Base-by-base conservation (phyloP, 257 asterid species). In the Penstemon barbatus region DNA sequence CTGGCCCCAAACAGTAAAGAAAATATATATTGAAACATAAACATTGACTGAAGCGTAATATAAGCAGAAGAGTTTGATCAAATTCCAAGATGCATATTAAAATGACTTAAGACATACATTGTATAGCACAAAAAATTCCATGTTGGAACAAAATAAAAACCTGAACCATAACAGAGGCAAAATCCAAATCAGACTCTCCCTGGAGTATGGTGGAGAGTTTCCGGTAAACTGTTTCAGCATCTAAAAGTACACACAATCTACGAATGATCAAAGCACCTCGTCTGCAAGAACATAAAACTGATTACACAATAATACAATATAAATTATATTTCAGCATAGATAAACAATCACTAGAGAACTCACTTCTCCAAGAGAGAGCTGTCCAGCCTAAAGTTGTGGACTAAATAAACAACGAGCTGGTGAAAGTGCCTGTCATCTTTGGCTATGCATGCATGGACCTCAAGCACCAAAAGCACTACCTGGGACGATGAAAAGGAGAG, bases 371-470 rank as follows among this genome's bases (percentile, higher is more conserved):
- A 73, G 63, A 95, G 97, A 71, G 99, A 91, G 80, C 81, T 74
- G 86, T 95, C 97, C 25, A 82, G 72, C 63, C 74, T 87, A 60
- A 95, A 91, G 72, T 81, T 89, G 64, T 91, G 90, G 75, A 91
- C 82, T 48, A 95, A 80, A 76, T 80, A 85, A 61, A 85, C 85
- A 50, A 88, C 78, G 71, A 95, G 95, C 79, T 91, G 91, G 74
- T 75, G 84, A 71, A 95, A 95, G 80, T 95, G 95, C 57, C 71
- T 75, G 65, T 82, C 93, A 50, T 95, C 99, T 82, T 82, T 74
- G 69, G 99, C 99, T 68, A 95, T 95, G 83, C 97, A 81, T 48
- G 99, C 99, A 79, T 95, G 99, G 77, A 95, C 97, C 76, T 95
- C 92, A 71, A 95, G 97, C 72, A 84, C 98, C 87, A 91, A 78